A percentile compares a stretch with the other conserved stretches of the same genome.
These are phyloP conservation scores for Pleurotus tuoliensis DNA, from an alignment of 768 basidiomycete species.

Conservation along the genomic window DNA sequence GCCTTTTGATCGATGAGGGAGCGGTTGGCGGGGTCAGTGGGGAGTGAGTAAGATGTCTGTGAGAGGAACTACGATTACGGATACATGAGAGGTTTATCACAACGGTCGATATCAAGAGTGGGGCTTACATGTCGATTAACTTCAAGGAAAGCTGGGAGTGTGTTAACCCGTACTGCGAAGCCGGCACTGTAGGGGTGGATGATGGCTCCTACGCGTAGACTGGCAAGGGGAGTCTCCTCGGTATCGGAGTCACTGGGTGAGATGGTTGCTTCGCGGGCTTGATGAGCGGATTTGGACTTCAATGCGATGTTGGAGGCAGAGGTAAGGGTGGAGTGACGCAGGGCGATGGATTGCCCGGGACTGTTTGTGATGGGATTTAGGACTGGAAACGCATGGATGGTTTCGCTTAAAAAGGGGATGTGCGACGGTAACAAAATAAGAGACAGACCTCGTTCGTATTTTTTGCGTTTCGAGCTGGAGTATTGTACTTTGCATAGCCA, in stretches of 20 bases:
- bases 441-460: conserved; percentile 52
- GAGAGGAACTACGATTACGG: conserved; percentile 42
- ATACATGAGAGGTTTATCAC: too few species aligned
- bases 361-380: conserved; percentile 41
- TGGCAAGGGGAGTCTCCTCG: conserved; percentile 31
- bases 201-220: conserved; percentile 61
- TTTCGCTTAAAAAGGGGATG: neutral
- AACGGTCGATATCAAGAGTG: neutral
- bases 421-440: neutral
- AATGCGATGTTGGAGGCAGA: conserved; percentile 38
- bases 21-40: conserved; percentile 58
- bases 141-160: conserved; percentile 71
- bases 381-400: conserved; percentile 26
- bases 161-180: conserved; percentile 71
- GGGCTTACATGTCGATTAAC: conserved; percentile 69
- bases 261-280: neutral
- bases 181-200: conserved; percentile 52
- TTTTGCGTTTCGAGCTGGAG: conserved; percentile 52
- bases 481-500: conserved; percentile 90
- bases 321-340: conserved; percentile 56
- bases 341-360: conserved; percentile 44
- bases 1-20: conserved; percentile 75
- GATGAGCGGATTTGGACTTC: conserved; percentile 5
- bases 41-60: conserved; percentile 47
- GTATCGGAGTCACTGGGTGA: conserved; percentile 26